A percentile compares a stretch with the other conserved stretches of the same genome.
phyloP scores from a whole-genome alignment of 208 protist species.

The Leishmania tropica region DNA sequence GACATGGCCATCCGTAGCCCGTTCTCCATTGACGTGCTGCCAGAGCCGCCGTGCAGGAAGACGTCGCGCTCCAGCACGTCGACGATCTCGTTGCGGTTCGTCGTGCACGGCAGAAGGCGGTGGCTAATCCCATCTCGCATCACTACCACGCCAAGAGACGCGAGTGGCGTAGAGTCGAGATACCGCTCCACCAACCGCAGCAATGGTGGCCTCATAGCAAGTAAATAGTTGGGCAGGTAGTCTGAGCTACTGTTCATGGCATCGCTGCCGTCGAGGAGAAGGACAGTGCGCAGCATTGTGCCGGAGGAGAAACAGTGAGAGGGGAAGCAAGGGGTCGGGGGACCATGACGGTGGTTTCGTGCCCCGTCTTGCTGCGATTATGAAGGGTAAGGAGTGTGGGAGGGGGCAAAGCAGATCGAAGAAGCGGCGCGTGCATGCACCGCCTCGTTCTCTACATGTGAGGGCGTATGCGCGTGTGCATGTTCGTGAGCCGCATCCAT shows the following conservation, averaged over 20 bases:
- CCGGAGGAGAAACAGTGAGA: neutral
- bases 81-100: constrained; percentile 64
- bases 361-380: neutral
- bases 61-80: constrained; percentile 73
- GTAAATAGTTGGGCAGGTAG: constrained; percentile 83
- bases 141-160: constrained; percentile 71
- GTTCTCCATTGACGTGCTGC: constrained; percentile 77
- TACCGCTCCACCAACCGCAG: constrained; percentile 59
- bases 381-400: neutral
- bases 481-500: neutral
- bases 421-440: neutral
- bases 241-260: constrained; percentile 82
- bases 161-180: constrained; percentile 73
- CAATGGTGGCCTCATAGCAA: constrained; percentile 71
- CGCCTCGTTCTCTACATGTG: neutral
- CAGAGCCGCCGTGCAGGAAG: constrained; percentile 82
- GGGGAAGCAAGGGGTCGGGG: neutral
- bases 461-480: neutral
- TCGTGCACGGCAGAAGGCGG: constrained; percentile 62
- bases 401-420: neutral
- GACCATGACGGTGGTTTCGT: neutral
- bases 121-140: constrained; percentile 82
- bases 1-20: constrained; percentile 77
- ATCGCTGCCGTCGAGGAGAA: constrained; percentile 86
- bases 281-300: constrained; percentile 68